Evolutionary conservation across 768 basidiomycete species (phyloP).

Genomic region (Mycena filopes): DNA sequence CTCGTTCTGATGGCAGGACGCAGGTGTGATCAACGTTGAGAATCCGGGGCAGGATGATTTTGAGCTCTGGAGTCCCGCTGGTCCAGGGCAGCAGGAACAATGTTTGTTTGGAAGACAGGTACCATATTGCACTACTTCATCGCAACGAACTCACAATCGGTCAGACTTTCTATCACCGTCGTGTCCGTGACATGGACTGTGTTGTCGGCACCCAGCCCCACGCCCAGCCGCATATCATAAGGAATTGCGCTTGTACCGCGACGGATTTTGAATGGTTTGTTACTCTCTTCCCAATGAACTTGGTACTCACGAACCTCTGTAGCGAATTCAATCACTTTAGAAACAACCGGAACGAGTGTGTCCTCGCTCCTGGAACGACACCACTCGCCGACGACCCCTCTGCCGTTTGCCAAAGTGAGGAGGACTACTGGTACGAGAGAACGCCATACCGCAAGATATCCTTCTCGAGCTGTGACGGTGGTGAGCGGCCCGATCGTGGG

Average conservation of each 20-base stretch:
- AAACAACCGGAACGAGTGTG: slow-evolving; percentile 76
- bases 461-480: slow-evolving; percentile 87
- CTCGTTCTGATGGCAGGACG: slow-evolving; percentile 49
- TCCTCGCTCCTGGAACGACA: slow-evolving; percentile 73
- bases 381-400: slow-evolving; percentile 69
- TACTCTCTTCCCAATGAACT: neutral
- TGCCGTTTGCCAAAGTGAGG: slow-evolving; percentile 57
- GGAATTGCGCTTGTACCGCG: slow-evolving; percentile 76
- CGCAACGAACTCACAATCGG: slow-evolving; percentile 3
- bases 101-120: slow-evolving; percentile 95
- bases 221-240: slow-evolving; percentile 59
- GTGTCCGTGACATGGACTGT: slow-evolving; percentile 82
- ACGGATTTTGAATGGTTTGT: slow-evolving; percentile 93
- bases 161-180: slow-evolving; percentile 90
- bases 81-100: slow-evolving; percentile 79
- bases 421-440: slow-evolving; percentile 92
- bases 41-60: slow-evolving; percentile 91
- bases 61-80: slow-evolving; percentile 95
- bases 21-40: slow-evolving; percentile 75
- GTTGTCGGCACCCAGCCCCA: slow-evolving; percentile 79
- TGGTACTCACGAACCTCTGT: slow-evolving; percentile 7
- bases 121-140: slow-evolving; percentile 12
- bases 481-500: slow-evolving; percentile 80
- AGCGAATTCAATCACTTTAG: slow-evolving; percentile 95
- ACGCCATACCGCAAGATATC: slow-evolving; percentile 85